Conservation (phyloP, 805 yeast genomes). For the Barnettozyma californica region DNA sequence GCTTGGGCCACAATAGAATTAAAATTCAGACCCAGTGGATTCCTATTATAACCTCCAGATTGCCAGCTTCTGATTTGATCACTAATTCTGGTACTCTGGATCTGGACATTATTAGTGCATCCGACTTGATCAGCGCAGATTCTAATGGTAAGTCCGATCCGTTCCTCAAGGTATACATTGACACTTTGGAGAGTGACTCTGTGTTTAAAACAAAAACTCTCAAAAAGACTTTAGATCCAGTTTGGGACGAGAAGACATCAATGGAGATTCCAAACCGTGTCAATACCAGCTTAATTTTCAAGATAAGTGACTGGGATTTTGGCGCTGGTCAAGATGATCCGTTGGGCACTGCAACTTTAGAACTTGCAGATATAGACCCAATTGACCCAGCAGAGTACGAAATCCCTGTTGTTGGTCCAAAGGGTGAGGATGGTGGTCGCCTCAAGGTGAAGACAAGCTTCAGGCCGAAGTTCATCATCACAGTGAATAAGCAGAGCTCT, state of each 20-base stretch:
- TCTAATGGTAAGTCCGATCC: constrained; percentile 93
- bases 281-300: constrained; percentile 51
- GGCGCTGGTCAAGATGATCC: constrained; percentile 83
- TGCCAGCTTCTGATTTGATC: constrained; percentile 73
- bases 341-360: constrained; percentile 60
- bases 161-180: constrained; percentile 61
- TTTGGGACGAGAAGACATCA: constrained; percentile 69
- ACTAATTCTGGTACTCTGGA: constrained; percentile 68
- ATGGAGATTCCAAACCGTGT: constrained; percentile 57
- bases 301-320: constrained; percentile 86
- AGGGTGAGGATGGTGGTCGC: constrained; percentile 50
- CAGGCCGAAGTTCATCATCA: constrained; percentile 63
- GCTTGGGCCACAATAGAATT: constrained; percentile 47
- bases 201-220: constrained; percentile 71
- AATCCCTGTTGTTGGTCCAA: constrained; percentile 40
- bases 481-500: constrained; percentile 33
- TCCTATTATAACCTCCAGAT: constrained; percentile 54
- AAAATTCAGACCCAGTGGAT: constrained; percentile 68
- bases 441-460: constrained; percentile 56
- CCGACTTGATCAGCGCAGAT: constrained; percentile 77
- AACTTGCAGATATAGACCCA: constrained; percentile 58
- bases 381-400: constrained; percentile 44
- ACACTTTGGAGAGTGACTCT: constrained; percentile 46
- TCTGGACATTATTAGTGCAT: constrained; percentile 59
- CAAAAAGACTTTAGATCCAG: constrained; percentile 88